Percentiles rank a stretch among this genome's conserved stretches.
These are phyloP conservation scores for Phytophthora citrophthora DNA, from an alignment of 352 stramenopile genomes.

Conservation along the genomic window DNA sequence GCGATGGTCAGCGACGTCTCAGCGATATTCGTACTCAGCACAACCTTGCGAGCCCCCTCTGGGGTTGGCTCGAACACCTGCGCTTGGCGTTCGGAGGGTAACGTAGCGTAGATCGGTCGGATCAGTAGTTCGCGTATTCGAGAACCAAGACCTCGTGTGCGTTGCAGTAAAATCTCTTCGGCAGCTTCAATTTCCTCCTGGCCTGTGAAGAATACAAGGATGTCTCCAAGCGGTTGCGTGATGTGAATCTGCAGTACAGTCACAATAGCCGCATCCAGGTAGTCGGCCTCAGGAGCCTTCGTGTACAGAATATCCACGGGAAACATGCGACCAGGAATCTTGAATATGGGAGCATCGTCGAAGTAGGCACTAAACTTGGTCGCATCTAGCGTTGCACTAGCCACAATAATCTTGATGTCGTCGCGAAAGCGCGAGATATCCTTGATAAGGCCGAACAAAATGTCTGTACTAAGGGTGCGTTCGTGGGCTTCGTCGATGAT, in stretches of 20 bases:
- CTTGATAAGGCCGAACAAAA: conserved; percentile 99
- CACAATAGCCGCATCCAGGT: conserved; percentile 98
- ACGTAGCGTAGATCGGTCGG: conserved; percentile 98
- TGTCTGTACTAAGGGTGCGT: conserved; percentile 98
- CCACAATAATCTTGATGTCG: conserved; percentile 99
- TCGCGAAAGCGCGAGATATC: conserved; percentile 96
- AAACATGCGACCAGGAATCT: conserved; percentile 97
- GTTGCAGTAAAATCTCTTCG: conserved; percentile 94
- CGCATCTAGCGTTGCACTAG: conserved; percentile 96
- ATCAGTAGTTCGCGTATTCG: conserved; percentile 99
- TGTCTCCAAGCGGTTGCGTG: conserved; percentile 97
- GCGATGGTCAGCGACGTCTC: conserved; percentile 99
- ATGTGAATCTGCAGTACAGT: conserved; percentile 99
- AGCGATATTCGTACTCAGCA: conserved; percentile 99
- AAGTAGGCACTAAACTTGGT: conserved; percentile 99
- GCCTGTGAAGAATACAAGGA: conserved; percentile 99
- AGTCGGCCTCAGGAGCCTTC: conserved; percentile 98
- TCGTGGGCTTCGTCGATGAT: conserved; percentile 99
- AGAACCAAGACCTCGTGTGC: conserved; percentile 94
- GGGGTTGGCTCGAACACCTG: conserved; percentile 99
- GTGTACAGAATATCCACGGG: conserved; percentile 98
- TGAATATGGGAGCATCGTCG: conserved; percentile 98
- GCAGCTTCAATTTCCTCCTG: conserved; percentile 99
- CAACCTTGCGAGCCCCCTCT: conserved; percentile 96
- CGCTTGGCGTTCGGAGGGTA: conserved; percentile 98